These are phyloP conservation scores for Fomitopsis schrenkii DNA, from an alignment of 1,284 basidiomycete genomes.

Conservation along the genomic window DNA sequence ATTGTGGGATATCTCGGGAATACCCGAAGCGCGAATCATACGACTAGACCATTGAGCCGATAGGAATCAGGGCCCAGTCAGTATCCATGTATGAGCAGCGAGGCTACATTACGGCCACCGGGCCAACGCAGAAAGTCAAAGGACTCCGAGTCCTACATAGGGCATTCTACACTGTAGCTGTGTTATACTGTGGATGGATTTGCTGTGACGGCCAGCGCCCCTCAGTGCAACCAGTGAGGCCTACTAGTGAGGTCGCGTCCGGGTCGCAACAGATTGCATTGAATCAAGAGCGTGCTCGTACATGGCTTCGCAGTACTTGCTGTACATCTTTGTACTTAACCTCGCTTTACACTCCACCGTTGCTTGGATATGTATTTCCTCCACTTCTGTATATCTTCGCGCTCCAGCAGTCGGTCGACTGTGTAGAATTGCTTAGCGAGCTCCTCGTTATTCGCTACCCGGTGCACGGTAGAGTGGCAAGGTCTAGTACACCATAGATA, in stretches of 20 bases:
- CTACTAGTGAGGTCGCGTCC: too few relatives aligned
- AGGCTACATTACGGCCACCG: too few relatives aligned
- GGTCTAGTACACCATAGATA: slow-evolving; percentile 22
- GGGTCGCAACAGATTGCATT: neutral
- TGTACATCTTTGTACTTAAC: neutral
- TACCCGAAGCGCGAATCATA: slow-evolving; percentile 1
- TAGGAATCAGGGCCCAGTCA: neutral
- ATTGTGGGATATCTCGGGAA: too few relatives aligned
- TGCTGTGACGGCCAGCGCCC: too few relatives aligned
- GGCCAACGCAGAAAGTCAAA: too few relatives aligned
- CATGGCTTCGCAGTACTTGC: too few relatives aligned
- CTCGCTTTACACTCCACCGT: slow-evolving; percentile 22
- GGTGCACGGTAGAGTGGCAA: slow-evolving; percentile 51
- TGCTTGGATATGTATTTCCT: slow-evolving; percentile 49
- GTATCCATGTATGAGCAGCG: too few relatives aligned
- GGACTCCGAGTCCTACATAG: too few relatives aligned
- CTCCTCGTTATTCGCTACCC: slow-evolving; percentile 43
- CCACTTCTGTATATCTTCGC: slow-evolving; percentile 55
- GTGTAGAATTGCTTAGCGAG: slow-evolving; percentile 47
- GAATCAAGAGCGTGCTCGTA: too few relatives aligned
- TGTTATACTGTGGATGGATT: too few relatives aligned
- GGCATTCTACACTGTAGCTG: too few relatives aligned
- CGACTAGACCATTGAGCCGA: slow-evolving; percentile 1
- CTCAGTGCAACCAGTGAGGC: too few relatives aligned
- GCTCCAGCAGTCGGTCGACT: slow-evolving; percentile 40